A percentile compares a stretch with the other conserved stretches of the same genome.
Conservation (phyloP, 2,329 filamentous ascomycete genomes). For the Passalora sequoiae region DNA sequence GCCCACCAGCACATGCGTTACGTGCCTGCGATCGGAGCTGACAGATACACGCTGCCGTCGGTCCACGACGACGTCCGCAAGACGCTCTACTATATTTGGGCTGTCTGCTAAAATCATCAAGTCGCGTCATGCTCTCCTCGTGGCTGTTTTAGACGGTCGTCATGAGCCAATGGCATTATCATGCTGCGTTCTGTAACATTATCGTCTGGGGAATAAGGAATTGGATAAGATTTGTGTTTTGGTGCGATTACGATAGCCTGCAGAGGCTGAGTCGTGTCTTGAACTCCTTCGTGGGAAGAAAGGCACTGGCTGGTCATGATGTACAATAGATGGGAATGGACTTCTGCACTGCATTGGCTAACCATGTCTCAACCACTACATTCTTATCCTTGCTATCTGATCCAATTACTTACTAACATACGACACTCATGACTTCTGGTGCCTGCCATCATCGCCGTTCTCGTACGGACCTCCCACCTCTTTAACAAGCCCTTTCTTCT, state of each 20-base stretch:
- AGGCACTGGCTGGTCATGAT: not conserved
- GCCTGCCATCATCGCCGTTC: constrained; percentile 34
- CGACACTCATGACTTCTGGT: constrained; percentile 27
- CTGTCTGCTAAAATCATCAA: no score
- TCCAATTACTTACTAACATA: not conserved
- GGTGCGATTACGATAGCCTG: not conserved
- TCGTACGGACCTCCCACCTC: constrained; percentile 35
- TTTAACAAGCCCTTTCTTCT: constrained; percentile 52
- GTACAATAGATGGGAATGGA: not conserved
- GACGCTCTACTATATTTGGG: no score
- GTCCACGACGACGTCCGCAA: no score
- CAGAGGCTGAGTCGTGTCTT: not conserved
- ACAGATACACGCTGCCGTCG: no score
- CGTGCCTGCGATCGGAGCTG: no score
- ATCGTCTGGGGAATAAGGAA: not conserved
- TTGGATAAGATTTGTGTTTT: not conserved
- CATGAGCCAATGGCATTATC: no score
- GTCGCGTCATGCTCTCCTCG: no score
- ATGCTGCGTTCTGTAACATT: constrained; percentile 4
- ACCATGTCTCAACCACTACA: not conserved
- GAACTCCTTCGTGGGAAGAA: not conserved
- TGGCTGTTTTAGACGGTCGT: no score
- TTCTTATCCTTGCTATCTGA: not conserved
- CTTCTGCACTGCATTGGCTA: not conserved
- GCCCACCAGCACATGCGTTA: no score